Conservation (phyloP, 139 green algal genomes). For the Chlamydomonas eustigma region DNA sequence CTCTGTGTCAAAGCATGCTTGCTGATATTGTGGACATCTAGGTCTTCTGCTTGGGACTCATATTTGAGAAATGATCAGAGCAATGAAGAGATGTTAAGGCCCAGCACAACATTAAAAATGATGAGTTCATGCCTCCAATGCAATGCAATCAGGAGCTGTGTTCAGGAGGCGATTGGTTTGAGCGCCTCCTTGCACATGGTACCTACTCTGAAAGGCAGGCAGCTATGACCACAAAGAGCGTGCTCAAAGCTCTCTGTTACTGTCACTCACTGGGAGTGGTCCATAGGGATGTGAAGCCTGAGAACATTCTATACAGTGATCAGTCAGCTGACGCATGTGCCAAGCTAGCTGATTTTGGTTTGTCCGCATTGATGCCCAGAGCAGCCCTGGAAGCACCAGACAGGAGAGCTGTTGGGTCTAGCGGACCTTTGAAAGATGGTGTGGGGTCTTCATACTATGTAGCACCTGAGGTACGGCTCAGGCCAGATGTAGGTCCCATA, state of each 20-base stretch:
- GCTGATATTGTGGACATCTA: not conserved
- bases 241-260: slow-evolving; percentile 36
- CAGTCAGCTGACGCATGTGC: not conserved
- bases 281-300: slow-evolving; percentile 34
- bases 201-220: slow-evolving; percentile 9
- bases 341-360: slow-evolving; percentile 43
- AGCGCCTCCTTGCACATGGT: slow-evolving; percentile 16
- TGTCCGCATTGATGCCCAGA: slow-evolving; percentile 17
- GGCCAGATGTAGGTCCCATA: no score
- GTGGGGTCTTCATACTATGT: slow-evolving; percentile 26
- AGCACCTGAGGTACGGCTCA: slow-evolving; percentile 13
- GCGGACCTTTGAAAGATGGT: not conserved
- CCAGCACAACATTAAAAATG: no score
- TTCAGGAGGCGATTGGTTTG: slow-evolving; percentile 28
- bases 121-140: not conserved
- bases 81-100: not conserved
- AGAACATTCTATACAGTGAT: slow-evolving; percentile 30
- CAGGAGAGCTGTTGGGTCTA: not conserved
- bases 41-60: not conserved
- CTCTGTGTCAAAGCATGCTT: no score
- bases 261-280: slow-evolving; percentile 39
- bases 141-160: slow-evolving; percentile 24
- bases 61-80: not conserved
- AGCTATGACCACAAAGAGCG: slow-evolving; percentile 8
- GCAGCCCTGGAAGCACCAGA: not conserved